These are phyloP conservation scores for Microbotryum silenes-acaulis DNA, from an alignment of 1,284 basidiomycete genomes.

Conservation along the genomic window DNA sequence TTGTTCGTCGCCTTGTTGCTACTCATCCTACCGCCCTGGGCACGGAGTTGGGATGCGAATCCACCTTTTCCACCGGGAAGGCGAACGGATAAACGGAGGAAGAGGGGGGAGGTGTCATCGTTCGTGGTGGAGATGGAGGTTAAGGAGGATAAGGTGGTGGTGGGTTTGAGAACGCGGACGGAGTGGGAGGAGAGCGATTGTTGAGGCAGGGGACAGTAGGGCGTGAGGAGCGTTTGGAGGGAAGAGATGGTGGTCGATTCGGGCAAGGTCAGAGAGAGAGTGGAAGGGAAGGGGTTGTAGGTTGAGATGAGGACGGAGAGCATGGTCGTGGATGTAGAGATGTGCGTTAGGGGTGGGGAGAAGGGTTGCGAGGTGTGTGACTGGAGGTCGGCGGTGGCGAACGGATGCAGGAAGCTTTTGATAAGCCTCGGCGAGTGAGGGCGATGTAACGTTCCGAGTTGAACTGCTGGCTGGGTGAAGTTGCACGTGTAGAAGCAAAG, in stretches of 20 bases:
- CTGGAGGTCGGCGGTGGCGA: too few species aligned
- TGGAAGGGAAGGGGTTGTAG: slow-evolving; percentile 49
- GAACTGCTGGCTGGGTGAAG: too few species aligned
- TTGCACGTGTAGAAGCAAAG: too few species aligned
- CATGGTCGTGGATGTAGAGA: slow-evolving; percentile 56
- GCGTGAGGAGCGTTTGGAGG: slow-evolving; percentile 28
- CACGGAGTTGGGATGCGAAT: slow-evolving; percentile 91
- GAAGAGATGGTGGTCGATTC: slow-evolving; percentile 43
- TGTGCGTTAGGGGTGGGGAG: slow-evolving; percentile 52
- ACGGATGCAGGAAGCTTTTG: too few species aligned
- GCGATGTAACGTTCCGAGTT: too few species aligned
- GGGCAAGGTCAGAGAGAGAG: slow-evolving; percentile 53
- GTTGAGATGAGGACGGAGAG: slow-evolving; percentile 53
- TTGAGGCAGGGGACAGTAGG: slow-evolving; percentile 52
- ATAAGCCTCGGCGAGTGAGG: too few species aligned
- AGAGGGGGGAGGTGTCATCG: slow-evolving; percentile 32
- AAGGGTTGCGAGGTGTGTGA: slow-evolving; percentile 54
- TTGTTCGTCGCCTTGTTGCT: slow-evolving; percentile 84
- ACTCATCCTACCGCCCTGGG: slow-evolving; percentile 95
- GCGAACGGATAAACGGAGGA: slow-evolving; percentile 42
- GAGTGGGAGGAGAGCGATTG: slow-evolving; percentile 38
- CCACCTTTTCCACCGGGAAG: slow-evolving; percentile 91
- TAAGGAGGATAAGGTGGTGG: neutral
- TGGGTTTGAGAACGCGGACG: slow-evolving; percentile 42
- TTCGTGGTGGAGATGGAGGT: slow-evolving; percentile 44